A percentile compares a stretch with the other conserved stretches of the same genome.
Evolutionary conservation across 2,329 filamentous ascomycete species (phyloP).

Genomic region (Ophiostoma himal-ulmi): DNA sequence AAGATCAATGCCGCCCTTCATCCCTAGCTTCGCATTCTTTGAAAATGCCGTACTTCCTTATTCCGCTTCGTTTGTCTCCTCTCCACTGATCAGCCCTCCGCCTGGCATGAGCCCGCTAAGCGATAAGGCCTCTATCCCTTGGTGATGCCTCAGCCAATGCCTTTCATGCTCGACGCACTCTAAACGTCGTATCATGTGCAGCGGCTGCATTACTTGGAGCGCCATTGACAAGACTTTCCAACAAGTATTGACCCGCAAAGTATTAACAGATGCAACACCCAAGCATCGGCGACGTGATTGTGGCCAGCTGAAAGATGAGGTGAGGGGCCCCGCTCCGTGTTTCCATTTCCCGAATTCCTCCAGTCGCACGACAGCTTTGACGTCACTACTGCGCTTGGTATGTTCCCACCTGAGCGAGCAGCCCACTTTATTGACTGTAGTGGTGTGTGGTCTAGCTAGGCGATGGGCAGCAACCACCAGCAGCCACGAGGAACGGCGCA

Average conservation of each 20-base stretch:
- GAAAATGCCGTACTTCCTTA: background rate
- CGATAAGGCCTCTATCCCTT: background rate
- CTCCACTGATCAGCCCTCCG: constrained; percentile 5
- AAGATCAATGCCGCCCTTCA: background rate
- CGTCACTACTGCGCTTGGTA: constrained; percentile 3
- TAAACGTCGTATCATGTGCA: background rate
- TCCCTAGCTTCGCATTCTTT: background rate
- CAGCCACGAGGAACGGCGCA: background rate
- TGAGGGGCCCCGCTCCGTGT: background rate
- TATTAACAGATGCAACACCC: background rate
- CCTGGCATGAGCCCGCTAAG: background rate
- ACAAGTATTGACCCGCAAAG: background rate
- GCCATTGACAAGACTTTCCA: background rate
- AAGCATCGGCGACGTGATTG: background rate
- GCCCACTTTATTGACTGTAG: constrained; percentile 8
- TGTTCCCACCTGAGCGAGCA: constrained; percentile 9
- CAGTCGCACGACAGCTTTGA: constrained; percentile 14
- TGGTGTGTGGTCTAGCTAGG: background rate
- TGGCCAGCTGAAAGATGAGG: constrained; percentile 4
- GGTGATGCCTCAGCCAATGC: background rate
- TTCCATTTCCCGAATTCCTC: background rate
- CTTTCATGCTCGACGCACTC: background rate
- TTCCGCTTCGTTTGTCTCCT: background rate
- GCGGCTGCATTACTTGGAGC: background rate
- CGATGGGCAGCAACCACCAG: background rate